Evolutionary conservation across 2,329 filamentous ascomycete species (phyloP), one percentile per base, ranked within the genome.

Genomic region (Trichoderma atrobrunneum): DNA sequence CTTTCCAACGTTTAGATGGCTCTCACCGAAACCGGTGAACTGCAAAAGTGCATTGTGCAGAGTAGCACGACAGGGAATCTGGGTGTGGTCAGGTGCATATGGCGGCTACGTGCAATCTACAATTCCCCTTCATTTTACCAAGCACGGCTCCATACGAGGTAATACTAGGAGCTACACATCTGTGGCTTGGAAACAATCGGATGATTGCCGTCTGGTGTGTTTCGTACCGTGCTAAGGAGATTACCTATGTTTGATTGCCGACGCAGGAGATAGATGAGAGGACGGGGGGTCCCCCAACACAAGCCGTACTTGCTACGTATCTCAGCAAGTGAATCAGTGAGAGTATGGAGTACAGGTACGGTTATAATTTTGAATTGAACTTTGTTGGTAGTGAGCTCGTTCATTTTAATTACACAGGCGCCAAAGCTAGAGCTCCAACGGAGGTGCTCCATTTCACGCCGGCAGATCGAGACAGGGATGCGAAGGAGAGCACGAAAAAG

Each of bases 51-150:
- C 66, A 60, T 51, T 24, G 5, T 51, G 32, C 21, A 51, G 66
- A 39, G 66, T 69, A 48, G 39, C 66, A 69, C 66, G 39, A n/a
- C 66, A 69, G 56, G 66, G n/a, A 61, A 69, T 61, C 34, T 60
- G 32, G 51, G 24, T 61, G 66, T 67, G 64, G 51, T 67, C 64
- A 67, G 43, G 32, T 67, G 64, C 64, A 67, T 66, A 66, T 56
- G 51, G 61, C 61, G 36, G 21, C 34, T 48, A 26, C 14, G 16
- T n/a, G 64, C 64, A 32, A 51, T 64, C 39, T 51, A 48, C 26
- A 54, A 14, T 39, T 57, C 51, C 32, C 64, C 64, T 67, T 59
- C 32, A 57, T 56, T 67, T 67, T 24, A 36, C 48, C 30, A 24
- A 24, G 63, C 30, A 54, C 63, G 24, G 63, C n/a, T 36, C 63